Base-by-base conservation (phyloP, 2,329 filamentous ascomycete genomes). In the Fusarium sp. region DNA sequence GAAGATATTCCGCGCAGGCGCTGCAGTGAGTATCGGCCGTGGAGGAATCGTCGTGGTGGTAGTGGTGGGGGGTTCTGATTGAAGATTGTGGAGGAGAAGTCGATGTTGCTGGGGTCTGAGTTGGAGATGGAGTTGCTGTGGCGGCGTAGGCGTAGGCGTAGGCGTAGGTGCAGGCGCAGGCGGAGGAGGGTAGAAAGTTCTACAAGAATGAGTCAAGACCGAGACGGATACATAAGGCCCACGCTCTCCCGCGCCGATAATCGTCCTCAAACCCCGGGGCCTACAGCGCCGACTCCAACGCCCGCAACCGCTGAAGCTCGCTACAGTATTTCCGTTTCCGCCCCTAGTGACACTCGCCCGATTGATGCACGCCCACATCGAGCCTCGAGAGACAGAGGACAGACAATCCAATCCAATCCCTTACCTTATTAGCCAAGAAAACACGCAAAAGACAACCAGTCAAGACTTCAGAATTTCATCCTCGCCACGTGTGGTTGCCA, bases 171-270 rank as follows among this genome's bases (percentile, higher is more conserved):
- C 65, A 72, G 67, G 66, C 58, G 76, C 55, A 59, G 65, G 41
- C 58, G 58, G 66, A 50, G 50, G 61, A 48, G 58, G 44, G 79
- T 85, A 80, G 83, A 85, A 85, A 82, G 77, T 85, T 85, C 83
- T 84, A 84, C 82, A 84, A 84, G 82, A 79, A 78, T 83, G 82
- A 83, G 81, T 83, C 83, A 82, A 81, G 70, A 66, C 52, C 81
- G 82, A 80, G 70, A 68, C 52, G 73, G 73, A 78, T 83, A 82
- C 82, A 83, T 78, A 82, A 80, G 79, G 76, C 75, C 78, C 75
- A 67, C 72, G 75, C 76, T 68, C 77, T 39, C 67, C 72, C 70
- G 66, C 71, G 30, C 66, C 72, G 67, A 62, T 74, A 50, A 57
- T 75, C 63, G 47, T 57, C 38, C 54, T 72, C 68, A 51, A 61